Evolutionary conservation across 257 asterid genomes (phyloP), one percentile per base, ranked within the genome.

Genomic region (Cynanchum wilfordii): DNA sequence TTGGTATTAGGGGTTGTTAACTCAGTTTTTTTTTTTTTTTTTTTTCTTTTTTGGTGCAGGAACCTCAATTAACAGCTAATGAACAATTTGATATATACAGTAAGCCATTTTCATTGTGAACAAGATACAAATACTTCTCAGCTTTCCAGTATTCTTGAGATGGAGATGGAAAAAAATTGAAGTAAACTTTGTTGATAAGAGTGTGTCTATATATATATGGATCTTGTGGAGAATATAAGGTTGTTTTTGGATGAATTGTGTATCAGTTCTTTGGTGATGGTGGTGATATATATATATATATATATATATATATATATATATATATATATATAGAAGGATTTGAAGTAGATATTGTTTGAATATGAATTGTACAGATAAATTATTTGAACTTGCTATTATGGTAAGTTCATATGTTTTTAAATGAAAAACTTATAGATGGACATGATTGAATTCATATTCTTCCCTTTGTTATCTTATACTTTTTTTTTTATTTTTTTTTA

Each of bases 31-130:
- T 3, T 13, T 25, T 20, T 78, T 78, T 55, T n/a, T 4, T 33
- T 33, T 5, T 3, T 2, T 30, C 1, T 30, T 33, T 33, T 33
- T 33, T 33, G 38, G 38, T 78, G 81, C 96, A 87, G 96, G 95
- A 87, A 76, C 96, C 97, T 67, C 96, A 93, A 58, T 84, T 93
- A 16, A 87, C 87, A 72, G 85, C 96, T 3, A 88, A 84, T 68
- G 97, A 89, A 33, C 86, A 87, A 50, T 93, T 93, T 66, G 97
- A 93, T 79, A 86, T 89, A 66, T 89, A 93, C 67, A 79, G 87
- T 20, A 93, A 91, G 78, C 96, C 94, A 25, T 92, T 92, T 79
- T 86, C 92, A 27, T 84, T 92, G 38, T 92, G 80, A 82, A 47
- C 69, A 56, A 44, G 57, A 62, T 3, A 49, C 11, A 7, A 22